Conservation (phyloP, 2,329 filamentous ascomycete genomes). For the Colletotrichum tropicicola region DNA sequence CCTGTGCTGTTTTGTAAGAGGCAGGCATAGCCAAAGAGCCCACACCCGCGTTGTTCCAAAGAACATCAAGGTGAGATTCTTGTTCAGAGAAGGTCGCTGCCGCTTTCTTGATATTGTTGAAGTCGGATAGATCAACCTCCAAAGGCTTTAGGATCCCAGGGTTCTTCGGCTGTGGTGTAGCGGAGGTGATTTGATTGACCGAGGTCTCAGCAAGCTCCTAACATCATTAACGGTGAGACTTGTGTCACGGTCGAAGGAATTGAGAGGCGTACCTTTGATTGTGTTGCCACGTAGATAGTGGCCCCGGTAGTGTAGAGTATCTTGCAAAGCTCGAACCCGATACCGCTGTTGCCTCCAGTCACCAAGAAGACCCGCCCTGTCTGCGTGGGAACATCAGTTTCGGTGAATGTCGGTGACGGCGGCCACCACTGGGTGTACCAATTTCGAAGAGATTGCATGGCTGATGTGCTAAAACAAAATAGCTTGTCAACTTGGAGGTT, state of each 20-base stretch:
- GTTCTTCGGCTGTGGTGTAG: neutral
- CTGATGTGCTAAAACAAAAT: neutral
- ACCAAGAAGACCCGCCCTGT: conserved; percentile 52
- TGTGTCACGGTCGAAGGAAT: neutral
- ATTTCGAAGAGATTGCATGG: neutral
- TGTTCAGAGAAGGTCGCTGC: conserved; percentile 44
- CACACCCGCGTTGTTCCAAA: conserved; percentile 50
- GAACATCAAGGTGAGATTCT: conserved; percentile 50
- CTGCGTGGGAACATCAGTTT: conserved; percentile 36
- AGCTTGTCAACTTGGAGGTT: neutral
- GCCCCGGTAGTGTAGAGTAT: conserved; percentile 61
- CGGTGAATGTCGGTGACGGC: conserved; percentile 36
- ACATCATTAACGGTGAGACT: neutral
- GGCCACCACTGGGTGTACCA: conserved; percentile 26
- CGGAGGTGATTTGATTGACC: neutral
- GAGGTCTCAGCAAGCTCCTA: neutral
- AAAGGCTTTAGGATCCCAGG: conserved; percentile 41
- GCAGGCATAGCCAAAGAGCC: conserved; percentile 31
- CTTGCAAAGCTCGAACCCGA: conserved; percentile 59
- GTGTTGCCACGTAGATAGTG: conserved; percentile 62
- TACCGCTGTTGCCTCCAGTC: conserved; percentile 49
- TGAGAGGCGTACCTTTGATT: conserved; percentile 37
- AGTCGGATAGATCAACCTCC: conserved; percentile 49
- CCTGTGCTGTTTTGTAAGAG: conserved; percentile 38
- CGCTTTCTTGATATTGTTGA: conserved; percentile 47